Evolutionary conservation across 2,329 filamentous ascomycete genomes (phyloP).

Genomic region (Pyrenochaeta sp.): DNA sequence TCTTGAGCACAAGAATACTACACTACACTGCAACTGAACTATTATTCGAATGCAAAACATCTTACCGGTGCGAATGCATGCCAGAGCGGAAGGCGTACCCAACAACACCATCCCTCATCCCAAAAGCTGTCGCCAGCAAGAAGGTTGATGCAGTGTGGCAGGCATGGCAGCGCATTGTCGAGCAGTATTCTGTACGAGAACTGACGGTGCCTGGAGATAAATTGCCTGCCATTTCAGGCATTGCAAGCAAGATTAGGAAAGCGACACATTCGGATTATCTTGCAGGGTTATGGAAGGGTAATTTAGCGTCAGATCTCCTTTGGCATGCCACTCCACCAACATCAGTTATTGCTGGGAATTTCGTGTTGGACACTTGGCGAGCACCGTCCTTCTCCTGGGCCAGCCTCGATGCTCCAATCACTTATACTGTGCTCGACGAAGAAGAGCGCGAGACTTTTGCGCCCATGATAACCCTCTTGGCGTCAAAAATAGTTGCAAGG

Average conservation of each 20-base stretch:
- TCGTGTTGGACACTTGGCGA: conserved; percentile 32
- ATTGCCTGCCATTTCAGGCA: conserved; percentile 45
- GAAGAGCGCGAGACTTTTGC: conserved; percentile 29
- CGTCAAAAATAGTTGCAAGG: conserved; percentile 18
- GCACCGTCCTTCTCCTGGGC: conserved; percentile 47
- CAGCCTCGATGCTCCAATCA: conserved; percentile 35
- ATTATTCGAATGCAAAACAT: conserved; percentile 46
- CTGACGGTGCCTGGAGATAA: conserved; percentile 41
- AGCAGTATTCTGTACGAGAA: conserved; percentile 36
- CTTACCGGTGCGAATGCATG: conserved; percentile 44
- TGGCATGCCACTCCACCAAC: conserved; percentile 28
- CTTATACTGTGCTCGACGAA: conserved; percentile 30
- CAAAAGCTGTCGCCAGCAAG: conserved; percentile 39
- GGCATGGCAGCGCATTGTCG: conserved; percentile 44
- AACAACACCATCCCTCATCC: conserved; percentile 43
- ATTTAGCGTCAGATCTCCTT: conserved; percentile 41
- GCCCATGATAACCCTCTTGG: conserved; percentile 24
- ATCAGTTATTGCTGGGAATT: conserved; percentile 5
- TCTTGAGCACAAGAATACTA: conserved; percentile 41
- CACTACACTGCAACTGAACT: conserved; percentile 45
- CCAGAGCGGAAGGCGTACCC: conserved; percentile 35
- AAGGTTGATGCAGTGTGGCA: conserved; percentile 29
- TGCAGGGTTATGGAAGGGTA: conserved; percentile 44
- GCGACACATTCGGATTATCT: conserved; percentile 41
- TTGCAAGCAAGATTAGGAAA: conserved; percentile 41